Conservation (phyloP, 768 basidiomycete species). For the Psilocybe subaeruginosa region DNA sequence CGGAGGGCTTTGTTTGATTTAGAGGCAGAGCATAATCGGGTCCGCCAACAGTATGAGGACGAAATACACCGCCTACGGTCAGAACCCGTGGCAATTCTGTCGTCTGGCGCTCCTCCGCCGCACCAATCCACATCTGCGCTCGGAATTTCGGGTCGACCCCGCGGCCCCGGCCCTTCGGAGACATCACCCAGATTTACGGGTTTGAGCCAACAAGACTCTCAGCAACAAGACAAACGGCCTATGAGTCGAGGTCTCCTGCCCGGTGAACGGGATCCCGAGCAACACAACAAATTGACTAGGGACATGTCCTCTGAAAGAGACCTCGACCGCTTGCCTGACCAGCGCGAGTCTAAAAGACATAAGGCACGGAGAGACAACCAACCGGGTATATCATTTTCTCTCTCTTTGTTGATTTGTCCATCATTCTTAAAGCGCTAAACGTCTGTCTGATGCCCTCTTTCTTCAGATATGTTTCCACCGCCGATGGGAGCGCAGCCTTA, state of each 20-base stretch:
- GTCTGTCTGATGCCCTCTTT: background rate
- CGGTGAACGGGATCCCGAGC: conserved; percentile 37
- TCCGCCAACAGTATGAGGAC: conserved; percentile 76
- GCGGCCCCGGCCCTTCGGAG: conserved; percentile 14
- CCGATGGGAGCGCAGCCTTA: conserved; percentile 14
- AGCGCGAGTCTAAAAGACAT: conserved; percentile 56
- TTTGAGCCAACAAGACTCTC: conserved; percentile 17
- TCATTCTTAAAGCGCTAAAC: conserved; percentile 9
- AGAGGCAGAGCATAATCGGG: conserved; percentile 74
- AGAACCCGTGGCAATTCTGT: conserved; percentile 42
- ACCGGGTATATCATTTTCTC: conserved; percentile 22
- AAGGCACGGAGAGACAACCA: conserved; percentile 43
- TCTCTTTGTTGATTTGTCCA: background rate
- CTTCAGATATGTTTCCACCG: conserved; percentile 15
- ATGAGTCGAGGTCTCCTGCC: conserved; percentile 7
- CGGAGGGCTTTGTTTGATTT: conserved; percentile 82
- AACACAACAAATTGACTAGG: conserved; percentile 25
- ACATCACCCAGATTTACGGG: conserved; percentile 13
- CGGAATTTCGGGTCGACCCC: conserved; percentile 14
- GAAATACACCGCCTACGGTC: conserved; percentile 65
- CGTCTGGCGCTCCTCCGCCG: conserved; percentile 9
- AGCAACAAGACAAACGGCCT: conserved; percentile 15
- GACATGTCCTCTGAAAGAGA: conserved; percentile 30
- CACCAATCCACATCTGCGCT: conserved; percentile 4
- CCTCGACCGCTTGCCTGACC: conserved; percentile 40